A percentile compares a stretch with the other conserved stretches of the same genome.
phyloP scores from a whole-genome alignment of 2,329 filamentous ascomycete species.

The Apiospora phragmitis region DNA sequence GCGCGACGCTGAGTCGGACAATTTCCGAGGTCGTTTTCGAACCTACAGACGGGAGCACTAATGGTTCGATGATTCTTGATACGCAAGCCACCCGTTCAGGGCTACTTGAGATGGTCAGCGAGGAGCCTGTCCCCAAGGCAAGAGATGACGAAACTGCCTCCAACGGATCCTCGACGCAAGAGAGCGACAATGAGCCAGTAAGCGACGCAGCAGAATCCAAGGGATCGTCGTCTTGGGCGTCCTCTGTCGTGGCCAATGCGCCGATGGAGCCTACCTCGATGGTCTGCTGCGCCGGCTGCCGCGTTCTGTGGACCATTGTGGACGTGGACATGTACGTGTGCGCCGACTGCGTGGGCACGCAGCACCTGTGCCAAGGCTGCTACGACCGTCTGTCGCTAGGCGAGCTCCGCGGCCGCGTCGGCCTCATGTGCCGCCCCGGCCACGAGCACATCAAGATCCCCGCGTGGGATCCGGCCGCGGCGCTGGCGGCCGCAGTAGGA shows the following conservation, averaged over 20 bases:
- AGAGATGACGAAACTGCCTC: background rate
- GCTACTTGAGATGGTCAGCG: background rate
- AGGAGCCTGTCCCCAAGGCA: background rate
- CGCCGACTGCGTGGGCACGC: slow-evolving; percentile 26
- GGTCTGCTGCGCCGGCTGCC: slow-evolving; percentile 27
- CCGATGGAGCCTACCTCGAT: slow-evolving; percentile 24
- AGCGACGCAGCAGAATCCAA: background rate
- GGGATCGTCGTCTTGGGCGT: background rate
- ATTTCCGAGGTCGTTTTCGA: background rate
- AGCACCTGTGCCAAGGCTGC: slow-evolving; percentile 24
- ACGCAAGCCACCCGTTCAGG: background rate
- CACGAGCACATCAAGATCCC: slow-evolving; percentile 28
- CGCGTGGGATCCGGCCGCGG: slow-evolving; percentile 21
- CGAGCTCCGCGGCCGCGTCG: slow-evolving; percentile 18
- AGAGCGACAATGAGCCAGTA: background rate
- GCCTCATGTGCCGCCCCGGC: slow-evolving; percentile 23
- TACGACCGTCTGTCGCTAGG: slow-evolving; percentile 21
- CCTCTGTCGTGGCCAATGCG: background rate
- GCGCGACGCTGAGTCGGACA: background rate
- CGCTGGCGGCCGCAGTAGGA: background rate
- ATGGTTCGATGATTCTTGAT: background rate
- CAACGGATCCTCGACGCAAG: background rate
- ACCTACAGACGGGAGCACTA: background rate
- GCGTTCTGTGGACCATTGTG: slow-evolving; percentile 24
- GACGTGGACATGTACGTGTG: slow-evolving; percentile 27